Evolutionary conservation across 2,329 filamentous ascomycete species (phyloP), one percentile per base, ranked within the genome.

Genomic region (Onygena corvina): DNA sequence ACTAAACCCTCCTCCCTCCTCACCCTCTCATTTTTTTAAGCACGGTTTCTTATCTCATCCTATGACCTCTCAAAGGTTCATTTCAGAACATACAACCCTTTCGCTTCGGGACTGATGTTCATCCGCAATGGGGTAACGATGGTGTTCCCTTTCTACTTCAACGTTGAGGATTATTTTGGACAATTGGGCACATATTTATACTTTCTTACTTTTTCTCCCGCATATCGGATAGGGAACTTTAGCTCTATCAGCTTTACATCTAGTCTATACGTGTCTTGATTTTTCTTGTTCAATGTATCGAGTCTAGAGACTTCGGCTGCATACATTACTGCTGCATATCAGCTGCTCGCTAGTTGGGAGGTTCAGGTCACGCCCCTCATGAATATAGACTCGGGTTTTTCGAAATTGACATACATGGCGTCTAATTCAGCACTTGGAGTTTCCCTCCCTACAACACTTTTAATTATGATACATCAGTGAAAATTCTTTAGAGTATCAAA

Each of bases 271-370:
- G 38, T 42, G n/a, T 42, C 27, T 7, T 14, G 11, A 11, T 20
- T 27, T 42, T 27, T 42, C n/a, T 31, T 31, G 29, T 31, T 42
- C 21, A 42, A 42, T 42, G 38, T 42, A 14, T 42, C 21, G 38
- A 42, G 38, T 42, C 27, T 42, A 42, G n/a, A 31, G 38, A 42
- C 27, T 42, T 42, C 21, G 38, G 27, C 11, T 42, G 38, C 38
- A 42, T 42, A 42, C 38, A 14, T 42, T 14, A n/a, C 21, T 40
- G 18, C 25, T 42, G 27, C 38, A 42, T 42, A 27, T 42, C 27
- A 42, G 21, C 38, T 23, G 25, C 21, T 8, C 2, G 11, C 6
- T n/a, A 27, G 38, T 42, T 42, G 25, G 21, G 25, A 12, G 38
- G 25, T 42, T 42, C 14, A 40, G 21, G 12, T 20, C 18, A 16